These are phyloP conservation scores for Coemansia brasiliensis DNA, from an alignment of 192 early-diverging fungal genomes.

Conservation along the genomic window DNA sequence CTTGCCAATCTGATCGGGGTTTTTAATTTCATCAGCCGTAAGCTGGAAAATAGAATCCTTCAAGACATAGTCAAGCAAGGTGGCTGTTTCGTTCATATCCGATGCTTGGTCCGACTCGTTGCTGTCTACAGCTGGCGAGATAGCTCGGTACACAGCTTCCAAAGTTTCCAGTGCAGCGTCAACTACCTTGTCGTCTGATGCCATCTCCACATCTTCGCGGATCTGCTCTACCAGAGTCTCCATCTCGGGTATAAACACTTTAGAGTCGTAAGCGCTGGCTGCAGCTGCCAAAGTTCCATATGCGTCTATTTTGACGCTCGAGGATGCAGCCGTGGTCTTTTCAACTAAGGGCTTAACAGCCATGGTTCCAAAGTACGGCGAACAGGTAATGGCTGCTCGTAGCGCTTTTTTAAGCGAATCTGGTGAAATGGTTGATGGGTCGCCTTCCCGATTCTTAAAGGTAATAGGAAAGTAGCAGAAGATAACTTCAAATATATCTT, in stretches of 20 bases:
- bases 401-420: constrained; percentile 85
- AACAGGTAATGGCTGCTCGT: constrained; percentile 73
- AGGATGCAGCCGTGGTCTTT: constrained; percentile 83
- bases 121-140: constrained; percentile 32
- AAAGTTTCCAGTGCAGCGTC: constrained; percentile 69
- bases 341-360: constrained; percentile 87
- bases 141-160: constrained; percentile 61
- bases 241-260: constrained; percentile 64
- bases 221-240: constrained; percentile 71
- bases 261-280: constrained; percentile 72
- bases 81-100: constrained; percentile 21
- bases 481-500: constrained; percentile 94
- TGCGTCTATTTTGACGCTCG: constrained; percentile 92
- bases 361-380: constrained; percentile 74
- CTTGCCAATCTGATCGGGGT: constrained; percentile 64
- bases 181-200: constrained; percentile 68
- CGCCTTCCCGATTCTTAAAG: constrained; percentile 92
- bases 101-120: constrained; percentile 1
- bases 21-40: constrained; percentile 64
- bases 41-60: constrained; percentile 59
- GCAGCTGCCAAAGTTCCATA: constrained; percentile 85
- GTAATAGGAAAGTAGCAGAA: constrained; percentile 99
- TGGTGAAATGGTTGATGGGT: constrained; percentile 92
- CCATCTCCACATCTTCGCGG: constrained; percentile 69
- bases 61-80: constrained; percentile 57